phyloP scores from a whole-genome alignment of 2,329 filamentous ascomycete species.

The Fusarium piperis region DNA sequence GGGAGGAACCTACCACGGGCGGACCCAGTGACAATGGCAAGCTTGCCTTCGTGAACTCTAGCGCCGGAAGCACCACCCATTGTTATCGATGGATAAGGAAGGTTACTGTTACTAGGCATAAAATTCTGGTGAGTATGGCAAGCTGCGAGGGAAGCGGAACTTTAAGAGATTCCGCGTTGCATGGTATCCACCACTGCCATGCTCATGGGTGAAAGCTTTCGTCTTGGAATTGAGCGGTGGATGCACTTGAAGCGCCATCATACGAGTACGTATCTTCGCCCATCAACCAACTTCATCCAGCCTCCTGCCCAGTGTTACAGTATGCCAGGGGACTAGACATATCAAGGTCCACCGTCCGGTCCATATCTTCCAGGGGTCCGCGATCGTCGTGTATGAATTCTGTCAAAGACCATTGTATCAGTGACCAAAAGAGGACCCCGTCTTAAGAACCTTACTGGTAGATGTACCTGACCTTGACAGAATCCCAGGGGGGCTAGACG shows the following conservation, averaged over 20 bases:
- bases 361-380: not conserved
- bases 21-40: constrained; percentile 62
- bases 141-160: not conserved
- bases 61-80: not conserved
- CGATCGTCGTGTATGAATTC: not conserved
- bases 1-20: constrained; percentile 53
- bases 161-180: not conserved
- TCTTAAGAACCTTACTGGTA: too few relatives aligned
- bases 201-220: not conserved
- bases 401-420: too few relatives aligned
- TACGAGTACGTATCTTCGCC: not conserved
- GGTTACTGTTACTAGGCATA: too few relatives aligned
- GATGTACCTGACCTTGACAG: too few relatives aligned
- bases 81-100: not conserved
- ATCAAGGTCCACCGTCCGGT: not conserved
- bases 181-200: not conserved
- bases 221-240: not conserved
- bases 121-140: not conserved
- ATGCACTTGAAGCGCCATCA: not conserved
- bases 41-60: constrained; percentile 54
- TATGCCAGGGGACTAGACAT: not conserved
- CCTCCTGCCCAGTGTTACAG: not conserved
- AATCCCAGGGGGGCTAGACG: not conserved
- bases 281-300: not conserved
- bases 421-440: too few relatives aligned